These are phyloP conservation scores for Rutstroemia sp. DNA, from an alignment of 2,329 filamentous ascomycete genomes.

Conservation along the genomic window DNA sequence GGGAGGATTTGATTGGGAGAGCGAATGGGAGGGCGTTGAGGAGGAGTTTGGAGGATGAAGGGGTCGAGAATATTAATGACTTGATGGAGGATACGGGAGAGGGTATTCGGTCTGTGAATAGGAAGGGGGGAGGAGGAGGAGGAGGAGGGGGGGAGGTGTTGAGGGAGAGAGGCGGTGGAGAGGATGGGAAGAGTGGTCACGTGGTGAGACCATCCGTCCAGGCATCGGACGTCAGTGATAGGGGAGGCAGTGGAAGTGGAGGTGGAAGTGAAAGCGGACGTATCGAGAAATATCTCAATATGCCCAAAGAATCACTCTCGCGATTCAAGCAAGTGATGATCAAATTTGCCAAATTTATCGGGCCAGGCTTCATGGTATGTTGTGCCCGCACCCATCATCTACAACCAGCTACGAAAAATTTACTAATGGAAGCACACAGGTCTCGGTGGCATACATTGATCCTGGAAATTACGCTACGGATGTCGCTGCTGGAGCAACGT, in stretches of 20 bases:
- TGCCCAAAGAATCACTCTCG: conserved; percentile 10
- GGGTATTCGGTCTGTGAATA: background rate
- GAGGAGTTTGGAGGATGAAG: conserved; percentile 32
- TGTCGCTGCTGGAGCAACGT: conserved; percentile 47
- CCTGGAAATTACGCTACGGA: conserved; percentile 50
- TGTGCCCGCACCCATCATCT: background rate
- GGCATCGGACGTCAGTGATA: background rate
- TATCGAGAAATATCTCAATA: background rate
- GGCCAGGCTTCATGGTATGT: conserved; percentile 37
- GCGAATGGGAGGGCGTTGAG: conserved; percentile 48
- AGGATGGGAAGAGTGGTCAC: conserved; percentile 7
- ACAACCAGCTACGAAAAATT: background rate
- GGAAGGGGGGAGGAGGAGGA: background rate
- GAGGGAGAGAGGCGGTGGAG: conserved; percentile 7
- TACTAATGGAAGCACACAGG: conserved; percentile 17
- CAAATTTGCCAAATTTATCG: conserved; percentile 42
- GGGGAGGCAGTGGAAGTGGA: background rate
- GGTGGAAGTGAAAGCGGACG: conserved; percentile 4
- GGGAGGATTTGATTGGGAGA: conserved; percentile 53
- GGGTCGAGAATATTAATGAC: conserved; percentile 24
- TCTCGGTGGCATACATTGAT: conserved; percentile 34
- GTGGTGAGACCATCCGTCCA: conserved; percentile 7
- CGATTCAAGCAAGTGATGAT: conserved; percentile 15
- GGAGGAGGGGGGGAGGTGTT: background rate
- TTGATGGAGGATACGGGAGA: conserved; percentile 4